phyloP scores from a whole-genome alignment of 2,329 filamentous ascomycete genomes.

The Claviceps maximensis region DNA sequence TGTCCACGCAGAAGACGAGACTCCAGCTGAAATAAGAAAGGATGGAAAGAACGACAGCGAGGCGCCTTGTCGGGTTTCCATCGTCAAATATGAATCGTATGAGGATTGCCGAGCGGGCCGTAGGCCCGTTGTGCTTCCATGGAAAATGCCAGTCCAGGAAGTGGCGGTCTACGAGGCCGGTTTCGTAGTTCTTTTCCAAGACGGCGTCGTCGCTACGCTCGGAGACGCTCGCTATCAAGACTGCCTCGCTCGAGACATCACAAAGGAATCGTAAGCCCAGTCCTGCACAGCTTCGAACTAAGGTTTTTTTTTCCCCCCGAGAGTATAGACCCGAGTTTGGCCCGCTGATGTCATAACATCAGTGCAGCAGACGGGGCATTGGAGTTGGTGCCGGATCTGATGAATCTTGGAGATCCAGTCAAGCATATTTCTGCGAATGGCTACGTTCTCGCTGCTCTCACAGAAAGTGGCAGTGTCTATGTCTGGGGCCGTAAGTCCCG shows the following conservation, averaged over 20 bases:
- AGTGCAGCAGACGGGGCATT: conserved; percentile 34
- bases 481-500: conserved; percentile 37
- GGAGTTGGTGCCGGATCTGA: conserved; percentile 32
- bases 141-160: conserved; percentile 20
- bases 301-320: too few relatives aligned
- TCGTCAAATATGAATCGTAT: conserved; percentile 14
- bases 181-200: conserved; percentile 31
- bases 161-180: conserved; percentile 35
- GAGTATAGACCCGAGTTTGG: not conserved
- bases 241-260: conserved; percentile 40
- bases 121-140: conserved; percentile 11
- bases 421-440: conserved; percentile 41
- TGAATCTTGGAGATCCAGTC: conserved; percentile 37
- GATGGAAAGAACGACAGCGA: not conserved
- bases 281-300: not conserved
- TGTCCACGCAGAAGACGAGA: not conserved
- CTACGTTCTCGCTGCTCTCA: conserved; percentile 45
- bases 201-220: conserved; percentile 35
- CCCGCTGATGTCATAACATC: conserved; percentile 5
- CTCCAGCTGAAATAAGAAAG: not conserved
- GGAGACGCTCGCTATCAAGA: conserved; percentile 46
- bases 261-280: conserved; percentile 21
- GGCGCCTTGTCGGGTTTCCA: conserved; percentile 1
- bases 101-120: conserved; percentile 7
- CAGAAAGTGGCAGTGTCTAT: conserved; percentile 44